A percentile compares a stretch with the other conserved stretches of the same genome.
Conservation (phyloP, 148 eudicot genomes). For the Euryodendron excelsum region DNA sequence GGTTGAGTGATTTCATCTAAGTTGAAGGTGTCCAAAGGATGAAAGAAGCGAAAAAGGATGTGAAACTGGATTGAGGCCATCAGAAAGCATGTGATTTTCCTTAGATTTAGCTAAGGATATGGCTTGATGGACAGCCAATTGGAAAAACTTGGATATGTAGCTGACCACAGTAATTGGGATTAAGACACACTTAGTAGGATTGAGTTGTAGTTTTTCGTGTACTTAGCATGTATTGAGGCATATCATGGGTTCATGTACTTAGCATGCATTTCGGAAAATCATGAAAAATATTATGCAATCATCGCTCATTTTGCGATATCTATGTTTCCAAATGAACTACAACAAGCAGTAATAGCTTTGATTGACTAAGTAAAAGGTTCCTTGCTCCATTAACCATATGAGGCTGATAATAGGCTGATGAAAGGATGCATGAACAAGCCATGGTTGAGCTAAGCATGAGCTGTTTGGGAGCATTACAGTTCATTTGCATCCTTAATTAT, state of each 20-base stretch:
- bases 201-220: not conserved
- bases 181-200: not conserved
- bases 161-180: not conserved
- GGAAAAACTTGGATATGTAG: not conserved
- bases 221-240: no score
- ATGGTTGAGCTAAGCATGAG: no score
- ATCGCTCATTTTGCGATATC: no score
- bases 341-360: no score
- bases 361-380: no score
- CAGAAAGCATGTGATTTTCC: not conserved
- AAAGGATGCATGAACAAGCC: no score
- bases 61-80: not conserved
- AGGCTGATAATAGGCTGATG: no score
- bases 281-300: not conserved
- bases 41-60: not conserved
- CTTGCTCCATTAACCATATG: no score
- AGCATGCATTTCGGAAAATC: not conserved
- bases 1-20: not conserved
- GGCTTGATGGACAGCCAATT: not conserved
- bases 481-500: no score
- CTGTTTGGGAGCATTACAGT: no score
- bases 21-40: conserved; percentile 1
- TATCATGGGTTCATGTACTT: no score
- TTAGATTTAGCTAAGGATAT: not conserved
- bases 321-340: no score